These are phyloP conservation scores for Talaromyces nanjingensis DNA, from an alignment of 495 filamentous ascomycete species.

Conservation along the genomic window DNA sequence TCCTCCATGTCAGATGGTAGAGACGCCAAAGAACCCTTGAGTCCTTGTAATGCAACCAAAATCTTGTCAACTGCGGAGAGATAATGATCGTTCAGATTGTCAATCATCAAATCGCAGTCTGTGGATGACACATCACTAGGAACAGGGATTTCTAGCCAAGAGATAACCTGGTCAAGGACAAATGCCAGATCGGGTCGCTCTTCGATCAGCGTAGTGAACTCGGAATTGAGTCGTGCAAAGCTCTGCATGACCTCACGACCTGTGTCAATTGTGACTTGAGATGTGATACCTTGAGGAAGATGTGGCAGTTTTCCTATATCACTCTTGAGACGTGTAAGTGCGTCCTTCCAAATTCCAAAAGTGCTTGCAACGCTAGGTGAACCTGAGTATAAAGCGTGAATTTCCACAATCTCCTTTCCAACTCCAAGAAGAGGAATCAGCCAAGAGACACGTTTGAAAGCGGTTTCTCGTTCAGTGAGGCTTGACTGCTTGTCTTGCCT, in stretches of 20 bases:
- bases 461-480: conserved; percentile 14
- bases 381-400: conserved; percentile 55
- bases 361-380: conserved; percentile 34
- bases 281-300: conserved; percentile 49
- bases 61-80: conserved; percentile 56
- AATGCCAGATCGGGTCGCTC: conserved; percentile 55
- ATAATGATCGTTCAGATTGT: conserved; percentile 49
- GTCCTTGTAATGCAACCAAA: conserved; percentile 66
- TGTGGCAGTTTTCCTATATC: conserved; percentile 41
- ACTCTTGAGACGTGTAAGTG: conserved; percentile 29
- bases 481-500: conserved; percentile 18
- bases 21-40: conserved; percentile 40
- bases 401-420: conserved; percentile 38
- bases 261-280: conserved; percentile 36
- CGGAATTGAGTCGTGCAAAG: conserved; percentile 34
- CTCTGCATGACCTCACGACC: conserved; percentile 24
- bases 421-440: conserved; percentile 41
- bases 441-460: conserved; percentile 36
- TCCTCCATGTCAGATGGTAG: conserved; percentile 52
- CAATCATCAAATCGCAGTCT: conserved; percentile 16
- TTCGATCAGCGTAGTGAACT: conserved; percentile 35
- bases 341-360: conserved; percentile 44
- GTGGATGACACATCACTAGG: neutral
- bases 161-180: conserved; percentile 51
- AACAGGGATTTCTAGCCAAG: conserved; percentile 26